Base-by-base conservation (phyloP, 2,329 filamentous ascomycete genomes). In the Fusarium bactridioides region DNA sequence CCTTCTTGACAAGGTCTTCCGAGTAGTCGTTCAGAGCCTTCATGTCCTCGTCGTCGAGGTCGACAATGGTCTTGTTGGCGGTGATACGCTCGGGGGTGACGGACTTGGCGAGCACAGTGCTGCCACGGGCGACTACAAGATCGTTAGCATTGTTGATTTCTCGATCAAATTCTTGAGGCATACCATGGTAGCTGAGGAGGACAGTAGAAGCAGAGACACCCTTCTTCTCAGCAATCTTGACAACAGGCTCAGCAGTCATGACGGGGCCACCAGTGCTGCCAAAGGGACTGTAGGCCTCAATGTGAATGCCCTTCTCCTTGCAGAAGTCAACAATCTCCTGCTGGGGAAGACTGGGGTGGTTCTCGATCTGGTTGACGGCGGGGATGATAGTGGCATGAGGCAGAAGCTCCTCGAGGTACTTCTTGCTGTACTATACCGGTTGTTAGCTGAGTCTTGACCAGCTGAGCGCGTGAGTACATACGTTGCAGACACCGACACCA, bases 291-390 rank as follows among this genome's bases (percentile, higher is more conserved):
- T 94, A 94, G 21, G 92, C 92, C 73, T 93, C 91, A 78, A 94
- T 83, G 77, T 92, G 87, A 68, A 94, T 93, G 63, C 88, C 89
- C 81, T 92, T 91, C 65, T 86, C 83, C 66, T 87, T 87, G 85
- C 91, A 93, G 75, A 90, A 87, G 70, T 92, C 88, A 67, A 92
- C 88, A 67, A 94, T 89, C 69, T 93, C 90, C 74, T 92, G 87
- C 83, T 94, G 91, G 4, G 91, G 91, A 16, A 93, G 87, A 11
- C 86, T 86, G 19, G 91, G 91, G 83, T 92, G 90, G 84, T 92
- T 92, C 82, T 93, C 91, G 78, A 93, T 92, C 83, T 93, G 91
- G 83, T 92, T 92, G 78, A 90, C 88, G 64, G 89, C 90, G 10
- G 91, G 91, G 13, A 89, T 82, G 73, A 93, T 86, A 45, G 78